Evolutionary conservation across 768 basidiomycete species (phyloP), one percentile per base, ranked within the genome.

Genomic region (Rhodosporidiobolus sp.): DNA sequence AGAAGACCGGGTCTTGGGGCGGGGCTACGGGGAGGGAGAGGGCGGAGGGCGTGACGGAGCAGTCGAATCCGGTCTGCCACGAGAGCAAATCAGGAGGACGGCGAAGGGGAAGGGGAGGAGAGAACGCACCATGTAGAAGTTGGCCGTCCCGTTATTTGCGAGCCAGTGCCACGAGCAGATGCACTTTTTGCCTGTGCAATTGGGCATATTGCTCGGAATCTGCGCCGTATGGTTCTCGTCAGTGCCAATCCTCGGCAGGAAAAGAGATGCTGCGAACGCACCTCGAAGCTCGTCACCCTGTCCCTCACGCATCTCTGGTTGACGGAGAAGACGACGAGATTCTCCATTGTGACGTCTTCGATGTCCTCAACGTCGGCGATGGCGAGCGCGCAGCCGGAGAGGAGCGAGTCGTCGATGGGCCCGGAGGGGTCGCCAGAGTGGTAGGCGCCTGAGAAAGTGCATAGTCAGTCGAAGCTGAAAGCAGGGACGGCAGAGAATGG

Each of bases 341-440:
- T 54, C 43, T 71, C 74, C 66, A 58, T 62, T 6, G 62, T 67
- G 1, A 72, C 70, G 10, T 68, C 6, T 5, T 66, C 59, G 48
- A 75, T 71, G 53, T 75, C 63, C 48, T 65, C 63, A 14, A 65
- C 64, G 60, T 74, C 74, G 12, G 79, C 78, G 38, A 79, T 76
- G 8, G 76, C 79, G 20, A 79, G 69, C 0, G 79, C 79, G 64
- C 79, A 79, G 1, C 79, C 79, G 50, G 72, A 63, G 2, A 79
- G 49, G n/a, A 70, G 62, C 16, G 24, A 26, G 16, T 70, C 60
- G 57, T 74, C 69, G 54, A 74, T 16, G 9, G 60, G 34, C 2
- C 57, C 73, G 6, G 24, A 45, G 0, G 73, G 61, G n/a, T 72
- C 76, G 30, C 79, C 79, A 17, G 76, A 56, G 53, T 79, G 79